Base-by-base conservation (phyloP, 1,284 basidiomycete genomes). In the Exobasidium cylindrosporum region DNA sequence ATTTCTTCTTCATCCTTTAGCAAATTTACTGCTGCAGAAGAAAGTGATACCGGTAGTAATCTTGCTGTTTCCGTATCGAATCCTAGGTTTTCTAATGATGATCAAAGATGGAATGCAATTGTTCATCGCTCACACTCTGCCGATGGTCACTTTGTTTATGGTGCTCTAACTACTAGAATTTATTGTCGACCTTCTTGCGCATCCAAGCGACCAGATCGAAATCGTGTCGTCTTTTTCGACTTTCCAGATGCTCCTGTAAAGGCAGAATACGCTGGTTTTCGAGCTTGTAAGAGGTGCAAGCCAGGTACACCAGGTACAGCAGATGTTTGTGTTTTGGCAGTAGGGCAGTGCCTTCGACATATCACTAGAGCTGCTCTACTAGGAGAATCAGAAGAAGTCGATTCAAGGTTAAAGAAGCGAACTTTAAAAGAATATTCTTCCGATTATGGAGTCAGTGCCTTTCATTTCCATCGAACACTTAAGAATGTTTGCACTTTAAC, bases 381-480 rank as follows among this genome's bases (percentile, higher is more conserved):
- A 14, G 30, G 35, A 44, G 32, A 44, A 28, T 56, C 28, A 24
- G 63, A 54, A 26, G 52, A 63, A 29, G 60, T 47, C 17, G 61
- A 65, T 13, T 21, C 21, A 3, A 50, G 3, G 26, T 21, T 62
- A 24, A 62, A 56, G 35, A 52, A 54, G 28, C 30, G 32, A 13
- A 65, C 64, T 10, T 55, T 65, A 26, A 65, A 65, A 54, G 55
- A 65, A 21, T 65, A 65, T 43, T 57, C 57, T 43, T 57, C 60
- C 11, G 44, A 47, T 29, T 57, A 57, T 10, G 55, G 61, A 4
- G 57, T 65, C 17, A 58, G 54, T n/a, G 47, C 64, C 2, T 65
- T 65, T 58, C 64, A 65, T 44, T 65, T 65, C 47, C 64, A 65
- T 43, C 64, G 64, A 13, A 58, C 60, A 2, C 57, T 65, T 24